Percentiles rank a stretch among this genome's conserved stretches.
Conservation (phyloP, 2,329 filamentous ascomycete species). For the Knoxdaviesia capensis region DNA sequence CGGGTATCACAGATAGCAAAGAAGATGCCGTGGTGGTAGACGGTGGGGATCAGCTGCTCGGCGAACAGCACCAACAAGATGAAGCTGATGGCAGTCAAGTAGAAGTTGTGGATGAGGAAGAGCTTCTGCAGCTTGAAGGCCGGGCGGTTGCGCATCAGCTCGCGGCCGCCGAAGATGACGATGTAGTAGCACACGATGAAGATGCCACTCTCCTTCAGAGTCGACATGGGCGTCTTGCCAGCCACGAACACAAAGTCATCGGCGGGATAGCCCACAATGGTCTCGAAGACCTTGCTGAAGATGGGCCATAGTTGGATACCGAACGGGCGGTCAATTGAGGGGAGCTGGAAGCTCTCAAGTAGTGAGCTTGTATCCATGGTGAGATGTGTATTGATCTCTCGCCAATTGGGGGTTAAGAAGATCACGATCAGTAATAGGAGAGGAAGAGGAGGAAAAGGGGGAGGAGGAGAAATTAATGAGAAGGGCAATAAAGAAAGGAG, state of each 20-base stretch:
- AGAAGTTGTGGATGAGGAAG: constrained; percentile 94
- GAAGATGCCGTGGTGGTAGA: constrained; percentile 69
- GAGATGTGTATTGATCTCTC: background rate
- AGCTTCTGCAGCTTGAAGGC: constrained; percentile 69
- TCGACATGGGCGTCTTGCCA: constrained; percentile 76
- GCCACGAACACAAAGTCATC: constrained; percentile 71
- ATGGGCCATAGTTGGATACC: constrained; percentile 84
- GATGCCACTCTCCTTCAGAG: constrained; percentile 60
- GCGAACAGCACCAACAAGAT: constrained; percentile 66
- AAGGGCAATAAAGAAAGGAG: background rate
- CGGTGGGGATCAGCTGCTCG: constrained; percentile 74
- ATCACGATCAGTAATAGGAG: background rate
- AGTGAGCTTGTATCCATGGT: background rate
- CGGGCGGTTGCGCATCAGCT: constrained; percentile 73
- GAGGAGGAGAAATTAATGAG: background rate
- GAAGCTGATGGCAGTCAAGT: constrained; percentile 70
- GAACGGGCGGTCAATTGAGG: constrained; percentile 80
- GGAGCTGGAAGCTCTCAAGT: constrained; percentile 29
- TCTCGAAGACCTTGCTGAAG: constrained; percentile 72
- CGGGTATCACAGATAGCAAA: constrained; percentile 62
- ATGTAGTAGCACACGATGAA: constrained; percentile 80
- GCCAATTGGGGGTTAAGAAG: background rate
- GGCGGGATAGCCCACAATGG: constrained; percentile 59
- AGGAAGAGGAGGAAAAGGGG: background rate
- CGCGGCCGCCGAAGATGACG: constrained; percentile 80